Percentiles rank a stretch among this genome's conserved stretches.
phyloP scores from a whole-genome alignment of 257 asterid species.

The Ilex aquifolium region DNA sequence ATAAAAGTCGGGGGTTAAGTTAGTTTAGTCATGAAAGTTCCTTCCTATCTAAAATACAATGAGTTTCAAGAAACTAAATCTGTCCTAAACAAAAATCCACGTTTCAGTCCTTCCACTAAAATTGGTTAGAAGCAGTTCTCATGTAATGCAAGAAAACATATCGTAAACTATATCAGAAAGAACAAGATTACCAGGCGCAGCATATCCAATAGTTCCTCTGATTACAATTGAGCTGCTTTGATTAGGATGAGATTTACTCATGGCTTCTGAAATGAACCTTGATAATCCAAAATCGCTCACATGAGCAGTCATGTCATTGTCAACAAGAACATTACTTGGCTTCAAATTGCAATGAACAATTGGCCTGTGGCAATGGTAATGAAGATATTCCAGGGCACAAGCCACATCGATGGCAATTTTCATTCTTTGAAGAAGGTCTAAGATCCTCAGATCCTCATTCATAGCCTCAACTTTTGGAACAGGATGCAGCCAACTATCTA shows the following conservation, averaged over 20 bases:
- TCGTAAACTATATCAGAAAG: background rate
- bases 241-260: slow-evolving; percentile 14
- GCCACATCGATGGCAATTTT: slow-evolving; percentile 37
- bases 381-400: slow-evolving; percentile 45
- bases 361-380: slow-evolving; percentile 30
- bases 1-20: too few species aligned
- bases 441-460: slow-evolving; percentile 1
- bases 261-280: slow-evolving; percentile 17
- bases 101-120: too few species aligned
- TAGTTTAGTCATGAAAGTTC: too few species aligned
- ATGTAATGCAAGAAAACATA: too few species aligned
- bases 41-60: too few species aligned
- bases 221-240: slow-evolving; percentile 33
- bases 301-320: slow-evolving; percentile 29
- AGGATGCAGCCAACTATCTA: slow-evolving; percentile 44
- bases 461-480: slow-evolving; percentile 13
- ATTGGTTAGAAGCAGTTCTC: too few species aligned
- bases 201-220: slow-evolving; percentile 46
- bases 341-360: slow-evolving; percentile 51
- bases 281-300: slow-evolving; percentile 58
- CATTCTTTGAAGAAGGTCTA: slow-evolving; percentile 33
- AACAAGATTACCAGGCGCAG: slow-evolving; percentile 14
- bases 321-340: slow-evolving; percentile 53
- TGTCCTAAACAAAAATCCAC: too few species aligned
- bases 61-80: too few species aligned